These are phyloP conservation scores for Orychophragmus violaceus DNA, from an alignment of 345 rosid genomes.

Conservation along the genomic window DNA sequence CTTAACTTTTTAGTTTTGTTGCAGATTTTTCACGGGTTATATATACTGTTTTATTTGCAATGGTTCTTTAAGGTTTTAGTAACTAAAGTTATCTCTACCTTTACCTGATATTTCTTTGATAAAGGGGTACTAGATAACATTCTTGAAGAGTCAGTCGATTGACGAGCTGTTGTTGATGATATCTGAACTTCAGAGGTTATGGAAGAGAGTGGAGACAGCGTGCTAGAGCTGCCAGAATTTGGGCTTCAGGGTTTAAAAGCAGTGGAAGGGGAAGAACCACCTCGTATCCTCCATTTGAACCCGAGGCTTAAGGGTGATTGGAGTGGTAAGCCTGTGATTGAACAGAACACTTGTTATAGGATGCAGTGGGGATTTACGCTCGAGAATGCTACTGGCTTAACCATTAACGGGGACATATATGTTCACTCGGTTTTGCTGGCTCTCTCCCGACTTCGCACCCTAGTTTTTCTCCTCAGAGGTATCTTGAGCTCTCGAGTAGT, in stretches of 20 bases:
- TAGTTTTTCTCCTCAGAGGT: slow-evolving; percentile 63
- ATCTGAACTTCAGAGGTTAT: slow-evolving; percentile 67
- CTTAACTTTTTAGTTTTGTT: too few relatives aligned
- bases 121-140: slow-evolving; percentile 86
- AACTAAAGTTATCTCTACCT: slow-evolving; percentile 10
- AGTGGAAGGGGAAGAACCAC: slow-evolving; percentile 83
- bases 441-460: slow-evolving; percentile 70
- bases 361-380: slow-evolving; percentile 89
- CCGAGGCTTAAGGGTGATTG: slow-evolving; percentile 88
- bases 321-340: slow-evolving; percentile 78
- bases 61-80: too few relatives aligned
- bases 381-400: slow-evolving; percentile 82
- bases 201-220: slow-evolving; percentile 85
- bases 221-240: slow-evolving; percentile 78
- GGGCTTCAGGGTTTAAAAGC: slow-evolving; percentile 75
- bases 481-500: slow-evolving; percentile 54
- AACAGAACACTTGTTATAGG: slow-evolving; percentile 82
- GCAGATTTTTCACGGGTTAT: too few relatives aligned
- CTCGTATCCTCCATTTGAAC: too few relatives aligned
- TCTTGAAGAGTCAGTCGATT: slow-evolving; percentile 93
- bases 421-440: slow-evolving; percentile 62
- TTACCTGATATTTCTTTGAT: slow-evolving; percentile 80
- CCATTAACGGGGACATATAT: slow-evolving; percentile 65
- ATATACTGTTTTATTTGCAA: too few relatives aligned
- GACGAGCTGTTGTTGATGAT: slow-evolving; percentile 75